Evolutionary conservation across 2,329 filamentous ascomycete species (phyloP).

Genomic region (Acephala macrosclerotiorum): DNA sequence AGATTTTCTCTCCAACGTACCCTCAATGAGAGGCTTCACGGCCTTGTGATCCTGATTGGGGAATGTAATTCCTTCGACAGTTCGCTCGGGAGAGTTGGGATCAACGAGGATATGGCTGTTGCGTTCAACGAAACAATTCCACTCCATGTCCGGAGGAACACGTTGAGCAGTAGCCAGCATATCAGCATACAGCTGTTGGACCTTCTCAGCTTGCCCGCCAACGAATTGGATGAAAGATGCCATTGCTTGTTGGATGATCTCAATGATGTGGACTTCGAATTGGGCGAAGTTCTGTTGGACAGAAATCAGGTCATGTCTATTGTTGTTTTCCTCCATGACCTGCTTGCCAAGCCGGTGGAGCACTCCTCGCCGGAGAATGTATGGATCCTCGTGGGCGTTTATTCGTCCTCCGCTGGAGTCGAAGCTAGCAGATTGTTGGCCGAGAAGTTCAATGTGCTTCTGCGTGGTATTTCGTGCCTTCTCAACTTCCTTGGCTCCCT

Average conservation of each 20-base stretch:
- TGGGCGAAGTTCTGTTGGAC: conserved; percentile 90
- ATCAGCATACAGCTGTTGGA: conserved; percentile 81
- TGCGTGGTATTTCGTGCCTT: conserved; percentile 87
- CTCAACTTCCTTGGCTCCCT: conserved; percentile 88
- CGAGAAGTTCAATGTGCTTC: conserved; percentile 95
- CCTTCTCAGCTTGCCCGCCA: conserved; percentile 81
- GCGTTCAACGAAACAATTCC: conserved; percentile 82
- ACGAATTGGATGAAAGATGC: conserved; percentile 84
- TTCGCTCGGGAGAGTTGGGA: conserved; percentile 75
- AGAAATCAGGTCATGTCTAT: conserved; percentile 86
- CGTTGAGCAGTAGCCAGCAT: conserved; percentile 80
- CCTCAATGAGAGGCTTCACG: conserved; percentile 86
- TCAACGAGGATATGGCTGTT: conserved; percentile 78
- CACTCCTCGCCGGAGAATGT: conserved; percentile 83
- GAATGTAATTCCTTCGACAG: conserved; percentile 78
- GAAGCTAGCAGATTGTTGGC: conserved; percentile 81
- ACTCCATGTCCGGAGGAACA: conserved; percentile 87
- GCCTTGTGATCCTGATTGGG: conserved; percentile 86
- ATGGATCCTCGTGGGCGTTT: conserved; percentile 81
- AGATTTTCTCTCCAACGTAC: conserved; percentile 88
- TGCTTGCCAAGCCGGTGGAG: conserved; percentile 88
- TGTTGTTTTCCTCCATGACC: conserved; percentile 94
- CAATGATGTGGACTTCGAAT: conserved; percentile 87
- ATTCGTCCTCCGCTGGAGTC: conserved; percentile 79
- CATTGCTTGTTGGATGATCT: conserved; percentile 83